Conservation (phyloP, 805 yeast genomes). For the Lipomyces mesembrius region DNA sequence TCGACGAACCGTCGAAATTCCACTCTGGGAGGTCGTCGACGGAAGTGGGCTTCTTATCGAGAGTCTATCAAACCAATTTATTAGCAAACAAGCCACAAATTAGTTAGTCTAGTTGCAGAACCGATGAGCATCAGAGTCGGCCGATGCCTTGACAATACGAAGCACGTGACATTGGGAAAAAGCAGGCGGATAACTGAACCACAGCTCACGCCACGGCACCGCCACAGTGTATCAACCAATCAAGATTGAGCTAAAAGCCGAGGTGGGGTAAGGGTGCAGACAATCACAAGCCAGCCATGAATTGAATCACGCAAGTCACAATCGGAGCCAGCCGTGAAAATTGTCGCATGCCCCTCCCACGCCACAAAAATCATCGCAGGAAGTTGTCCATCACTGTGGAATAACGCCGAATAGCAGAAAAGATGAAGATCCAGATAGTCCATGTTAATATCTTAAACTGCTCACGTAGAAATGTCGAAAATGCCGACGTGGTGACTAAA, state of each 20-base stretch:
- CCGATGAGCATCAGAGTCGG: not conserved
- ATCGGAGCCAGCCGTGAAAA: not conserved
- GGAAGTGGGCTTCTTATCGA: constrained; percentile 66
- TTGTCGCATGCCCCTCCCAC: constrained; percentile 1
- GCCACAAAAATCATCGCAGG: not conserved
- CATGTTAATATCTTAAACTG: not conserved
- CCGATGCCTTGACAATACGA: not conserved
- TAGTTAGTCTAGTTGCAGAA: not conserved
- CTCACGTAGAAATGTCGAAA: not conserved
- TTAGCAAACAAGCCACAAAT: not conserved
- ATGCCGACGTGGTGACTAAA: not conserved
- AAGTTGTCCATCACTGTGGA: no score
- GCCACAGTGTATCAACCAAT: not conserved
- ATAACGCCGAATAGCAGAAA: not conserved
- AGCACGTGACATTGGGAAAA: not conserved
- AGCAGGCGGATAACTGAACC: not conserved
- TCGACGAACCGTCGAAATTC: constrained; percentile 99
- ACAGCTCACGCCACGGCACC: not conserved
- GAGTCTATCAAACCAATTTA: constrained; percentile 55
- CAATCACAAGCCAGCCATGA: not conserved
- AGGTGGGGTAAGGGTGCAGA: not conserved
- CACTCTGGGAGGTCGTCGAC: constrained; percentile 94
- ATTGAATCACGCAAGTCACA: not conserved
- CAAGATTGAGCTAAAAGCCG: not conserved
- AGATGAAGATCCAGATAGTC: not conserved